These are phyloP conservation scores for Globisporangium canariense DNA, from an alignment of 352 stramenopile genomes.

Conservation along the genomic window DNA sequence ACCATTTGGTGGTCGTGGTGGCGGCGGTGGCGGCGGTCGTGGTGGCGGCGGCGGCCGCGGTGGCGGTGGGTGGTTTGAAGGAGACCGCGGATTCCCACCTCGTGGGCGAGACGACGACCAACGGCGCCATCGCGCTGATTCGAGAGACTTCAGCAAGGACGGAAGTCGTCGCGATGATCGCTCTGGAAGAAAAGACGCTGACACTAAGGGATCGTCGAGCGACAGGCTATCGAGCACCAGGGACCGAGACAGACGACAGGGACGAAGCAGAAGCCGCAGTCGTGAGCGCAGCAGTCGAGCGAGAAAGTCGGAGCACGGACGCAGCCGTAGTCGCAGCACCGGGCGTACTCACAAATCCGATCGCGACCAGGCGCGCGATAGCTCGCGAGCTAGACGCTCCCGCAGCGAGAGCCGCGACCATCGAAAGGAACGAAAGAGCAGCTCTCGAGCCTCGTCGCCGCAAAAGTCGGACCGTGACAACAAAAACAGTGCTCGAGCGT, in stretches of 20 bases:
- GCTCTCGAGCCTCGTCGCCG: conserved; percentile 13
- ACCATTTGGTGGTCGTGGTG: conserved; percentile 42
- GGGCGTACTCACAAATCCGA: conserved; percentile 40
- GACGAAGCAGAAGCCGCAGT: conserved; percentile 39
- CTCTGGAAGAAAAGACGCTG: conserved; percentile 20
- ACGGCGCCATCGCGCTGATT: conserved; percentile 40
- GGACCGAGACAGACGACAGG: conserved; percentile 18
- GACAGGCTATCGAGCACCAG: conserved; percentile 1
- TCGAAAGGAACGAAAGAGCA: conserved; percentile 10
- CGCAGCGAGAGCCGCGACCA: conserved; percentile 45
- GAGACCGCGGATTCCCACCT: conserved; percentile 30
- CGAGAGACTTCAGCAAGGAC: conserved; percentile 36
- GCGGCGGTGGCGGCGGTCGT: conserved; percentile 31
- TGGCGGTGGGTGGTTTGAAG: conserved; percentile 43
- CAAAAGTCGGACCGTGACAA: conserved; percentile 10
- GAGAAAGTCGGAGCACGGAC: conserved; percentile 16
- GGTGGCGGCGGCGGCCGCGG: conserved; percentile 35
- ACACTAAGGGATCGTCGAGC: conserved; percentile 17
- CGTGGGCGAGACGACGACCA: conserved; percentile 41
- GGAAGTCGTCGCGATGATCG: conserved; percentile 17
- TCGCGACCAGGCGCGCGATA: conserved; percentile 30
- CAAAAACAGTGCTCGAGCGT: background rate
- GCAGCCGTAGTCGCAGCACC: conserved; percentile 53
- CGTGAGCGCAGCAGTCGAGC: conserved; percentile 27
- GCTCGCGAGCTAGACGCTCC: conserved; percentile 34